A percentile compares a stretch with the other conserved stretches of the same genome.
Conservation (phyloP, 2,329 filamentous ascomycete species). For the Ceratocystis diversiconidia region DNA sequence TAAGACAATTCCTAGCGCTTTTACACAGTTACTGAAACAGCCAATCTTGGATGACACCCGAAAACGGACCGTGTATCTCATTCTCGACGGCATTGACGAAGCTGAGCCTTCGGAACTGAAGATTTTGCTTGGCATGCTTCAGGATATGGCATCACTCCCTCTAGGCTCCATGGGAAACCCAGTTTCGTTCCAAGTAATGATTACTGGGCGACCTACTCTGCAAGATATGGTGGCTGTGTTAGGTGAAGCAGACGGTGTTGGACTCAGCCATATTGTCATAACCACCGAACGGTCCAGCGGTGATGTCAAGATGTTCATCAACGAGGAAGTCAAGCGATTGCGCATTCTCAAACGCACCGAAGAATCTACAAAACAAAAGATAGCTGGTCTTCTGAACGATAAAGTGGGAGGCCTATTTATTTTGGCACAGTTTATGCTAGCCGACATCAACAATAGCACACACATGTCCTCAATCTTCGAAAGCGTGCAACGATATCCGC, state of each 20-base stretch:
- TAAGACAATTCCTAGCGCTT: constrained; percentile 32
- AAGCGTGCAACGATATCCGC: constrained; percentile 32
- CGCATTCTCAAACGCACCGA: constrained; percentile 26
- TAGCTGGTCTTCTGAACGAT: constrained; percentile 29
- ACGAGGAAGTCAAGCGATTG: constrained; percentile 28
- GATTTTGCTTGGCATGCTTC: constrained; percentile 24
- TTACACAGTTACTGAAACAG: constrained; percentile 29
- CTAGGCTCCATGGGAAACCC: constrained; percentile 18
- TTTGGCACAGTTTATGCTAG: constrained; percentile 36
- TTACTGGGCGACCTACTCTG: constrained; percentile 31
- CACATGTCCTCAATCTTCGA: constrained; percentile 33
- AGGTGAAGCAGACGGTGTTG: constrained; percentile 24
- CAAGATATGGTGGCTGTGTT: constrained; percentile 28
- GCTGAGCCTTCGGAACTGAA: constrained; percentile 28
- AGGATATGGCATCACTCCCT: constrained; percentile 3
- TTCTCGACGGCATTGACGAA: constrained; percentile 36
- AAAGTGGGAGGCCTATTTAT: constrained; percentile 36
- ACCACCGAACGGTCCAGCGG: constrained; percentile 30
- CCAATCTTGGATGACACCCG: constrained; percentile 26
- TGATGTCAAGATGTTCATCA: constrained; percentile 32
- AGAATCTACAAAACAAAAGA: constrained; percentile 26
- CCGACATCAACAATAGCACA: constrained; percentile 33
- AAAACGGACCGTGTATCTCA: constrained; percentile 29
- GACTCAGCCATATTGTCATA: constrained; percentile 30
- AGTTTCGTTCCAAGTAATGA: constrained; percentile 26